Evolutionary conservation across 208 protist genomes (phyloP).

Genomic region (Acanthamoeba rhysodes): DNA sequence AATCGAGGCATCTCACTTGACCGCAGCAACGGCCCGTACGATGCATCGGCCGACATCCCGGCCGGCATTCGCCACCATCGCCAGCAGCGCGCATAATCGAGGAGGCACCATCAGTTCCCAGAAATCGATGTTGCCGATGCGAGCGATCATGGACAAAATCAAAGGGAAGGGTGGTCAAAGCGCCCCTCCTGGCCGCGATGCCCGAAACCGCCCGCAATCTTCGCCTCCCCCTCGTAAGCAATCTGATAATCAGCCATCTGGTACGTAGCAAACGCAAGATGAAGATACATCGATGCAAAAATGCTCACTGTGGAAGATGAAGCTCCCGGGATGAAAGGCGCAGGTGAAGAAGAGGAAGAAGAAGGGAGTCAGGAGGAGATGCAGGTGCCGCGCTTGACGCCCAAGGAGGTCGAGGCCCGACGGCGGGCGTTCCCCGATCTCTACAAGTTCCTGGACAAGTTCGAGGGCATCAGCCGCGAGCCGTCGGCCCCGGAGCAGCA

Average conservation of each 20-base stretch:
- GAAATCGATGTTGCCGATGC: not conserved
- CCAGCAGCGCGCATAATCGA: not conserved
- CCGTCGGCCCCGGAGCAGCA: not conserved
- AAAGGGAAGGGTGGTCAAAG: not conserved
- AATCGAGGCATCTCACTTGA: too few relatives aligned
- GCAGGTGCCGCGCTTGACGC: not conserved
- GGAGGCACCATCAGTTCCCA: not conserved
- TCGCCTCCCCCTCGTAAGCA: too few relatives aligned
- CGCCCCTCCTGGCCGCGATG: not conserved
- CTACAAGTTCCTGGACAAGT: slow-evolving; percentile 9
- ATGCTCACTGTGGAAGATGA: too few relatives aligned
- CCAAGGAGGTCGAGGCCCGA: not conserved
- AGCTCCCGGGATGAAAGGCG: too few relatives aligned
- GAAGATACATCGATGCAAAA: too few relatives aligned
- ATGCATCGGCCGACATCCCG: too few relatives aligned
- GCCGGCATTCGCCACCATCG: not conserved
- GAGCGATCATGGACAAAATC: slow-evolving; percentile 32
- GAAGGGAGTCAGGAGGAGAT: not conserved
- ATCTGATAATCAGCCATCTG: too few relatives aligned
- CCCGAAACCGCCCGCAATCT: too few relatives aligned
- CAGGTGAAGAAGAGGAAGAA: not conserved
- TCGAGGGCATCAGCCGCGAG: not conserved
- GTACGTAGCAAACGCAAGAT: too few relatives aligned
- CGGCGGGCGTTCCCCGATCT: slow-evolving; percentile 10
- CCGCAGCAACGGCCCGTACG: too few relatives aligned